Percentiles rank a stretch among this genome's conserved stretches.
These are phyloP conservation scores for Kwoniella heveanensis DNA, from an alignment of 768 basidiomycete genomes.

Conservation along the genomic window DNA sequence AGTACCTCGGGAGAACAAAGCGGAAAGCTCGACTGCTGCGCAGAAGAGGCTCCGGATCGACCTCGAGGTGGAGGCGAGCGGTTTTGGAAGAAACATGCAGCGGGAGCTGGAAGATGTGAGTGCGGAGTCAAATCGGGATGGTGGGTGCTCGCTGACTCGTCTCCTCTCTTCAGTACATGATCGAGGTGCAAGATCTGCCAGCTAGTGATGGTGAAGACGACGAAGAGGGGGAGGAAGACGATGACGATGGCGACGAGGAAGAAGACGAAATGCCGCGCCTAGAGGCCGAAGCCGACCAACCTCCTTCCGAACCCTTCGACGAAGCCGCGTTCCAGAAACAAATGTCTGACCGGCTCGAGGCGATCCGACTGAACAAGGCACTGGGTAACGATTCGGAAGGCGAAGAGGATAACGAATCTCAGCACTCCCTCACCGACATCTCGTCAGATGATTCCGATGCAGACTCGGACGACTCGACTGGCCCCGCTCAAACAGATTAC, in stretches of 20 bases:
- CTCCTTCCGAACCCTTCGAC: slow-evolving; percentile 27
- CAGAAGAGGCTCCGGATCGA: slow-evolving; percentile 64
- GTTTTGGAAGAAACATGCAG: slow-evolving; percentile 82
- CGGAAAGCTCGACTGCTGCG: slow-evolving; percentile 12
- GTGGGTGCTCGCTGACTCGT: slow-evolving; percentile 14
- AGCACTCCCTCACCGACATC: slow-evolving; percentile 13
- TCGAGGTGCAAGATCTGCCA: slow-evolving; percentile 43
- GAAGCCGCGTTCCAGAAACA: slow-evolving; percentile 39
- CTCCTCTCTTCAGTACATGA: slow-evolving; percentile 39
- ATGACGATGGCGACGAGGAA: slow-evolving; percentile 22
- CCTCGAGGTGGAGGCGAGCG: slow-evolving; percentile 89
- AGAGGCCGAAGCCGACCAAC: slow-evolving; percentile 1
- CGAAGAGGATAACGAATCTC: slow-evolving; percentile 11
- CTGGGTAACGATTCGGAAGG: slow-evolving; percentile 40
- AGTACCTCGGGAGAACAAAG: slow-evolving; percentile 22
- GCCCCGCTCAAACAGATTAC: slow-evolving; percentile 41
- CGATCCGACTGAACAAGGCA: slow-evolving; percentile 41
- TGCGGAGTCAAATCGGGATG: too few species aligned
- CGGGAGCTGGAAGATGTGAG: slow-evolving; percentile 79
- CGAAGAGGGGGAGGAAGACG: slow-evolving; percentile 40
- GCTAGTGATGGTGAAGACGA: slow-evolving; percentile 39
- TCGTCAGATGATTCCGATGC: slow-evolving; percentile 32
- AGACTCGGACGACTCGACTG: slow-evolving; percentile 34
- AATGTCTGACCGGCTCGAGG: slow-evolving; percentile 38
- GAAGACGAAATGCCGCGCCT: slow-evolving; percentile 15